These are phyloP conservation scores for Rhodotorula mucilaginosa DNA, from an alignment of 1,284 basidiomycete genomes.

Conservation along the genomic window DNA sequence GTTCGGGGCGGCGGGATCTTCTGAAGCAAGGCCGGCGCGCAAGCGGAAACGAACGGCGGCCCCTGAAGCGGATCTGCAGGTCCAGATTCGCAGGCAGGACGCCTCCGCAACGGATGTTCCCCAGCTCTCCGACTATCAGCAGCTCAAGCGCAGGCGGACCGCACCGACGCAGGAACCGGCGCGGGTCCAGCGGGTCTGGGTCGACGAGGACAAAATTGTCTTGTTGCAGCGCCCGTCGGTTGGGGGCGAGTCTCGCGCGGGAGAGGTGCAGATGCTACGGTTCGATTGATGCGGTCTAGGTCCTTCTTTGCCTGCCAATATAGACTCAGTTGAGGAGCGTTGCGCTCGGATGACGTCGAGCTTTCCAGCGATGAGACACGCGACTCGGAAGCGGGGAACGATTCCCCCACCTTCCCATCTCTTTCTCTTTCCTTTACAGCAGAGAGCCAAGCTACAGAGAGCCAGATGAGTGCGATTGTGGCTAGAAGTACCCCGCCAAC, in stretches of 20 bases:
- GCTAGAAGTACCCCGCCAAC: neutral
- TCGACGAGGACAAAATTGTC: constrained; percentile 36
- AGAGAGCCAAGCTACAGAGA: too few species aligned
- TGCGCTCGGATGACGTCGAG: neutral
- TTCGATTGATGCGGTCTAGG: constrained; percentile 17
- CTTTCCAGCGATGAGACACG: neutral
- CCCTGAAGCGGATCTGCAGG: neutral
- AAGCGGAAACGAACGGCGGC: neutral
- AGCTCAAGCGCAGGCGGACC: constrained; percentile 1
- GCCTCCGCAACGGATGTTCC: too few species aligned
- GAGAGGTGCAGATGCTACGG: constrained; percentile 23
- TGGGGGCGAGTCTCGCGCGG: neutral
- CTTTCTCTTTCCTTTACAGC: too few species aligned
- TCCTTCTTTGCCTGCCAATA: neutral
- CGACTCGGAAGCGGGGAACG: neutral
- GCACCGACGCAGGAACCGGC: neutral
- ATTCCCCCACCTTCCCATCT: neutral
- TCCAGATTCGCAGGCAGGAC: neutral
- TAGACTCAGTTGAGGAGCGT: neutral
- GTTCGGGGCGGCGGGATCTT: too few species aligned
- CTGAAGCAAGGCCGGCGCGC: too few species aligned
- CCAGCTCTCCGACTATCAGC: neutral
- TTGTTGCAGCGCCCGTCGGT: constrained; percentile 16
- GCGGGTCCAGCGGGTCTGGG: constrained; percentile 14
- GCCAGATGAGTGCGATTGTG: too few species aligned